A percentile compares a stretch with the other conserved stretches of the same genome.
phyloP scores from a whole-genome alignment of 108 stramenopile genomes.

The Skeletonema grethae region DNA sequence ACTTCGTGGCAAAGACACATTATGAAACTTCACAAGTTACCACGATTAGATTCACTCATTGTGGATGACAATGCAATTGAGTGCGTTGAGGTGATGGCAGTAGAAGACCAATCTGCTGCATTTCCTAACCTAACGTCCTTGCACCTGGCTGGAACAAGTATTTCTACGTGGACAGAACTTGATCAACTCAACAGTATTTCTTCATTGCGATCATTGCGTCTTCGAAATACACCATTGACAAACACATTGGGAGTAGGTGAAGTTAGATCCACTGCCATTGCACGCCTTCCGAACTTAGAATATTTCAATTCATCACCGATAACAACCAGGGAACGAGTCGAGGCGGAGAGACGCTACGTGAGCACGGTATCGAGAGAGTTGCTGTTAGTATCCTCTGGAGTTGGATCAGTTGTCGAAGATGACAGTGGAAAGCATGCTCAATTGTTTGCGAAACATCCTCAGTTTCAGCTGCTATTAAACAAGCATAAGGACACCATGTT shows the following conservation, averaged over 20 bases:
- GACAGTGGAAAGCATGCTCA: slow-evolving; percentile 16
- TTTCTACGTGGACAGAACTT: slow-evolving; percentile 69
- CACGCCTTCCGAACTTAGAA: slow-evolving; percentile 64
- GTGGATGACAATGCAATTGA: slow-evolving; percentile 79
- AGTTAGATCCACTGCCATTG: slow-evolving; percentile 74
- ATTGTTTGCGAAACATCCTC: slow-evolving; percentile 63
- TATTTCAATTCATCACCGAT: slow-evolving; percentile 78
- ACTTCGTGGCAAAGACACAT: slow-evolving; percentile 68
- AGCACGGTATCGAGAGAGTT: slow-evolving; percentile 64
- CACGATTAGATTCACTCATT: slow-evolving; percentile 70
- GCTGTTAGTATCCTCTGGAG: slow-evolving; percentile 41
- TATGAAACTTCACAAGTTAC: slow-evolving; percentile 48
- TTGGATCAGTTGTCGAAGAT: background rate
- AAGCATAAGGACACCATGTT: slow-evolving; percentile 67
- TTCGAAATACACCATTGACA: slow-evolving; percentile 77
- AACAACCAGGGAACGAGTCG: slow-evolving; percentile 64
- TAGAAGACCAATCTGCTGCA: background rate
- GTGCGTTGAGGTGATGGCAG: slow-evolving; percentile 11
- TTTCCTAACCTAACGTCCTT: slow-evolving; percentile 59
- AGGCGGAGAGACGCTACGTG: slow-evolving; percentile 85
- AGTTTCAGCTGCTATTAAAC: slow-evolving; percentile 48
- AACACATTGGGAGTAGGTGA: slow-evolving; percentile 70
- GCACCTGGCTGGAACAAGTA: slow-evolving; percentile 70
- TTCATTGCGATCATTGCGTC: slow-evolving; percentile 55
- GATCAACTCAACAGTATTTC: slow-evolving; percentile 56